These are phyloP conservation scores for Rhodamnia argentea DNA, from an alignment of 345 rosid species.

Conservation along the genomic window DNA sequence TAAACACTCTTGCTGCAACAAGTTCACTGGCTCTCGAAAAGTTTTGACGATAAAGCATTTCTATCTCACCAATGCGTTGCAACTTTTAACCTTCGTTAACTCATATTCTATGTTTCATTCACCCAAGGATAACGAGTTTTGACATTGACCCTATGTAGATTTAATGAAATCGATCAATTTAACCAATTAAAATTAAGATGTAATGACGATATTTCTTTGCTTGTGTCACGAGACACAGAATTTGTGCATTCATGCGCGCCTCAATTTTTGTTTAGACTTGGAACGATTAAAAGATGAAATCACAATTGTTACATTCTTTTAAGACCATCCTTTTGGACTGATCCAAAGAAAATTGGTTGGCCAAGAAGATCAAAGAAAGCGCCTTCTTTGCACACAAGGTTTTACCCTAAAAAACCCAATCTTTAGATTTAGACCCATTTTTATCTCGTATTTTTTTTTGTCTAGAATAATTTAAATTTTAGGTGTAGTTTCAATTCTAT, in stretches of 20 bases:
- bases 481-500: not conserved
- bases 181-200: not conserved
- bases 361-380: not conserved
- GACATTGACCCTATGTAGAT: not conserved
- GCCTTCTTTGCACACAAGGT: not conserved
- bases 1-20: not conserved
- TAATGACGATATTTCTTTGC: not conserved
- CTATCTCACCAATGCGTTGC: not conserved
- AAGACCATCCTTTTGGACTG: not conserved
- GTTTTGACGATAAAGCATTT: not conserved
- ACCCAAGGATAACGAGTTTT: not conserved
- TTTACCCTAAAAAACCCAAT: not conserved
- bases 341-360: not conserved
- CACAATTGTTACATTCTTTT: not conserved
- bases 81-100: accelerated
- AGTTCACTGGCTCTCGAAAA: not conserved
- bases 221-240: accelerated
- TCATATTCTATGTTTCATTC: no score
- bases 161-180: not conserved
- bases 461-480: not conserved
- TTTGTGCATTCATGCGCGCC: not conserved
- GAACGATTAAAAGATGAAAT: not conserved
- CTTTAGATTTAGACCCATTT: accelerated
- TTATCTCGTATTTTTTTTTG: accelerated
- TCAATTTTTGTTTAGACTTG: not conserved